Evolutionary conservation across 2,329 filamentous ascomycete species (phyloP), one percentile per base, ranked within the genome.

Genomic region (Fusarium decemcellulare): DNA sequence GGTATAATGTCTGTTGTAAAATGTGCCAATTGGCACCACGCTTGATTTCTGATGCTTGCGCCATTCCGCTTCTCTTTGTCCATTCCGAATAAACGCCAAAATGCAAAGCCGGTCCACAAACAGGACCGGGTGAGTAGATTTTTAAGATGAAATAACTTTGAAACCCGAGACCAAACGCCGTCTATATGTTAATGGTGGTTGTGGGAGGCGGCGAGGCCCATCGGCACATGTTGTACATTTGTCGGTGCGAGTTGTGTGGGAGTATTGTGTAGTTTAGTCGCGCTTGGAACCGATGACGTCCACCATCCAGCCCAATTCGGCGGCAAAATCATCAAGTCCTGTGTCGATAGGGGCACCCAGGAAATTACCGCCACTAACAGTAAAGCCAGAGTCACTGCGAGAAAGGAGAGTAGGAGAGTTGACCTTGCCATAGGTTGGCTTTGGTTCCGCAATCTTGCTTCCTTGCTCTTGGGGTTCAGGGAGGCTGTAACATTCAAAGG

Each of bases 291-390:
- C 78, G 65, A 88, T 86, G 27, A 82, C 77, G 34, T 83, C 81
- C 11, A 82, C 83, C 75, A 88, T 85, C 85, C 86, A 88, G 57
- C 83, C 81, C 64, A 88, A 77, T 73, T 88, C 86, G 53, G 68
- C 78, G 43, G 76, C 78, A 65, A 84, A 81, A 59, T 83, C 80
- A 48, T 83, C 81, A 6, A 83, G 71, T 23, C 78, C 79, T 6
- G 77, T 75, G 50, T 81, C 80, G 43, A 78, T 76, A 3, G 80
- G 80, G 40, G 75, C 70, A 9, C 76, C 77, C 3, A 83, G 74
- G 15, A 81, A 67, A 63, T 76, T 71, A 47, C 59, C 47, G 58
- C 69, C 69, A 40, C 57, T 70, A 2, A 75, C 55, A 6, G 68
- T 30, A 8, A 73, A 55, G 18, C 60, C 65, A 15, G 68, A 64